phyloP scores from a whole-genome alignment of 2,329 filamentous ascomycete genomes.

The Colletotrichum sp. region DNA sequence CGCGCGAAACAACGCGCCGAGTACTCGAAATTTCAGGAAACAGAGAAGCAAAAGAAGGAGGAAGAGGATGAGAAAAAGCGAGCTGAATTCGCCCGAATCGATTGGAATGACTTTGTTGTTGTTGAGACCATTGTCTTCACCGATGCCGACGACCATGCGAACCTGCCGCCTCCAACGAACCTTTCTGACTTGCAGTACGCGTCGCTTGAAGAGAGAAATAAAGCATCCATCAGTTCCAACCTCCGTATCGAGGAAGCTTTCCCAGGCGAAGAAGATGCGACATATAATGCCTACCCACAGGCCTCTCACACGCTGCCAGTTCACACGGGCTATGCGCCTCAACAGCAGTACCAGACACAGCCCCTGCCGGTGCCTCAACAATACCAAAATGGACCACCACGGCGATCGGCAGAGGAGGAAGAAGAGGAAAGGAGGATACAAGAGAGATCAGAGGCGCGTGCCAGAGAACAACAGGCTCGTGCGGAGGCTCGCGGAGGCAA shows the following conservation, averaged over 20 bases:
- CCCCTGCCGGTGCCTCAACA: constrained; percentile 28
- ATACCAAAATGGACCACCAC: constrained; percentile 29
- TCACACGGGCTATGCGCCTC: constrained; percentile 47
- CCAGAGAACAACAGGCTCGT: constrained; percentile 76
- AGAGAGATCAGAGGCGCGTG: constrained; percentile 64
- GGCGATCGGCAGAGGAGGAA: constrained; percentile 55
- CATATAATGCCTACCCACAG: constrained; percentile 53
- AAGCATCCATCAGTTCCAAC: constrained; percentile 81
- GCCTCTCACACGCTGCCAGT: constrained; percentile 48
- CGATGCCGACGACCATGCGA: constrained; percentile 83
- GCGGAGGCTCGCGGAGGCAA: constrained; percentile 74
- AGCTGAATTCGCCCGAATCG: constrained; percentile 79
- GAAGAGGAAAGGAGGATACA: constrained; percentile 69
- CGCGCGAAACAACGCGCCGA: constrained; percentile 86
- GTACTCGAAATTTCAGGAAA: constrained; percentile 83
- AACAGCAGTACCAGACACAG: constrained; percentile 37
- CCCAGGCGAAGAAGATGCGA: constrained; percentile 77
- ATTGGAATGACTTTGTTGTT: constrained; percentile 97
- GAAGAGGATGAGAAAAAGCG: constrained; percentile 85
- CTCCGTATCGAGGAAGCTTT: constrained; percentile 94
- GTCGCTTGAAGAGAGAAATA: constrained; percentile 93
- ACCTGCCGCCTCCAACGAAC: constrained; percentile 87
- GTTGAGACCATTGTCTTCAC: constrained; percentile 95
- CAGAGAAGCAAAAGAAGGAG: constrained; percentile 87
- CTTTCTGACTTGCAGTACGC: constrained; percentile 92